Percentiles rank a stretch among this genome's conserved stretches.
These are phyloP conservation scores for Geranium rotundifolium DNA, from an alignment of 345 rosid genomes.

Conservation along the genomic window DNA sequence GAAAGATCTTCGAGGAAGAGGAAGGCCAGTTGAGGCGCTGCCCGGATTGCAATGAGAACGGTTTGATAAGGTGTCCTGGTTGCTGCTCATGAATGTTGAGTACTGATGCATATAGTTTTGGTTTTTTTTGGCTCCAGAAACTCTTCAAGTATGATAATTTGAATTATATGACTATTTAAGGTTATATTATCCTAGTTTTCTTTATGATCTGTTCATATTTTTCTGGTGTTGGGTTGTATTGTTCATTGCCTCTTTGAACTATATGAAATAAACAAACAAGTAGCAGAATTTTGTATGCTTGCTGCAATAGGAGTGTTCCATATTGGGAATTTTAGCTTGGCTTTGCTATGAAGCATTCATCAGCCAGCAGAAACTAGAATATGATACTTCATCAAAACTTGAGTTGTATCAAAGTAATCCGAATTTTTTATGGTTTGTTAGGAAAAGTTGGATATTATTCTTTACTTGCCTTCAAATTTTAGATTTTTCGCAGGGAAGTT, in stretches of 20 bases:
- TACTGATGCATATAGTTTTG: not conserved
- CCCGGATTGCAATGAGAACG: constrained; percentile 76
- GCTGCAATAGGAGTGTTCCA: not conserved
- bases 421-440: no score
- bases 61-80: constrained; percentile 56
- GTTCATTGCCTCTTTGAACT: not conserved
- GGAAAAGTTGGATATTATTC: no score
- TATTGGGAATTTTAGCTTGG: no score
- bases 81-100: constrained; percentile 28
- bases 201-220: not conserved
- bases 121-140: not conserved
- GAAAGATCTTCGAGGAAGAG: constrained; percentile 51
- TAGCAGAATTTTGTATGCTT: not conserved
- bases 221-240: not conserved
- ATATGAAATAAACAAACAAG: no score
- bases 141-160: no score
- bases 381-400: no score
- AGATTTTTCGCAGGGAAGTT: no score
- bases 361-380: no score
- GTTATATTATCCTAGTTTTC: not conserved
- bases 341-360: no score
- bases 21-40: constrained; percentile 45
- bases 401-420: no score
- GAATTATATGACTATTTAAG: no score
- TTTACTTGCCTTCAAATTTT: no score